Percentiles rank a stretch among this genome's conserved stretches.
These are phyloP conservation scores for Lantana camara DNA, from an alignment of 257 asterid species.

Conservation along the genomic window DNA sequence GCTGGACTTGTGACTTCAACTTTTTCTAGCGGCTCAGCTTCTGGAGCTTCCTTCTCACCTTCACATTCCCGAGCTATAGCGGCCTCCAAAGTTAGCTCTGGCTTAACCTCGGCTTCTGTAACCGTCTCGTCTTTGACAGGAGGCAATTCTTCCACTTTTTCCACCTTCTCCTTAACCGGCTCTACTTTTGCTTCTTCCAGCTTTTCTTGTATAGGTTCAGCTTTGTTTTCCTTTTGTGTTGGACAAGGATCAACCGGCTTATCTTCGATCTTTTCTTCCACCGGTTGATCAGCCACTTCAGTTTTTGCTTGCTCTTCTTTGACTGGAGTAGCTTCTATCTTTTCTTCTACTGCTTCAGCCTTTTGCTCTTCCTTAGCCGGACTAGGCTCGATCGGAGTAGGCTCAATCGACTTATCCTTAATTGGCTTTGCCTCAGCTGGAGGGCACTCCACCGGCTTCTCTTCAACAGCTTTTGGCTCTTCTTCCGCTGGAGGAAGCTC, in stretches of 20 bases:
- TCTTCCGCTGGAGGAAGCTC: slow-evolving; percentile 29
- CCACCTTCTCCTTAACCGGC: slow-evolving; percentile 26
- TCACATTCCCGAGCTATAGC: slow-evolving; percentile 33
- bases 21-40: slow-evolving; percentile 29
- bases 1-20: slow-evolving; percentile 30
- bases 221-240: slow-evolving; percentile 30
- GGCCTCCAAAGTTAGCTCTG: slow-evolving; percentile 27
- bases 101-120: slow-evolving; percentile 32
- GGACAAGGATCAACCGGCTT: slow-evolving; percentile 28
- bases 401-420: slow-evolving; percentile 30
- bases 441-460: slow-evolving; percentile 22
- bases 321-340: slow-evolving; percentile 30
- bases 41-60: slow-evolving; percentile 34
- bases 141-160: slow-evolving; percentile 30
- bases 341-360: slow-evolving; percentile 24
- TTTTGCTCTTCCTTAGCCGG: slow-evolving; percentile 26
- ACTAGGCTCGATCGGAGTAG: slow-evolving; percentile 34
- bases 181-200: slow-evolving; percentile 32
- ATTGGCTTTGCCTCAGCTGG: slow-evolving; percentile 29
- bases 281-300: slow-evolving; percentile 3
- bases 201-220: slow-evolving; percentile 34
- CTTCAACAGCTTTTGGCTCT: slow-evolving; percentile 35
- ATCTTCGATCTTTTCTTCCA: slow-evolving; percentile 36
- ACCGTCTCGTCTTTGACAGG: slow-evolving; percentile 32
- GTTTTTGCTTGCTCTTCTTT: slow-evolving; percentile 30